Evolutionary conservation across 768 basidiomycete genomes (phyloP), one percentile per base, ranked within the genome.

Genomic region (Naganishia vishniacii): DNA sequence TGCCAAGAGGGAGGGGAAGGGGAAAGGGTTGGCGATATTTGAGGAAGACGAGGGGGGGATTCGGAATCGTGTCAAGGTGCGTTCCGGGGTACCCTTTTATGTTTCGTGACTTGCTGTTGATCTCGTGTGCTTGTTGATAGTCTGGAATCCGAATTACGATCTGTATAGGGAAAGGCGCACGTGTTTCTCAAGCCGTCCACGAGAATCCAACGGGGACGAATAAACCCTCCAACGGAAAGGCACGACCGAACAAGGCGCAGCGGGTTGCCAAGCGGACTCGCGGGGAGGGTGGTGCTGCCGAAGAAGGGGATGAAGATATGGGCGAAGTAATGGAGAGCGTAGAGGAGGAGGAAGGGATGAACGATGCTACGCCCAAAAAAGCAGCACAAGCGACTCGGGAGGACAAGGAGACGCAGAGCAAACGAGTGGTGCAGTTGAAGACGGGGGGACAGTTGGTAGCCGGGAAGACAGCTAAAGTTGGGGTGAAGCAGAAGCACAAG

Each of bases 211-310:
- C 51, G 51, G 3, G 32, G 59, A 1, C 53, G 23, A 20, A 15
- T 9, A 18, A 48, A 40, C 5, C 28, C 41, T 9, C 32, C 18
- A 44, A 34, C 49, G 23, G 62, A 45, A 61, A 61, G 23, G 48
- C 68, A 7, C 48, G 69, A 42, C 69, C 69, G n/a, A 67, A 64
- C 45, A 70, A 70, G 42, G 41, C 41, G 34, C 44, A 56, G 13
- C 62, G 69, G 23, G 41, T 49, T 26, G 65, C 67, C 23, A 32
- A 41, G 20, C 62, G 62, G 29, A 1, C 37, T 18, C 13, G 8
- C 11, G 18, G 18, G 29, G 51, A 41, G 31, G 23, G 25, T 7
- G 40, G 18, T 9, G 29, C 29, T 25, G 49, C 18, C 18, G 40
- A n/a, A 26, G 61, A 41, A 2, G 40, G 11, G 32, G 48, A 37